Conservation (phyloP, 352 stramenopile species). For the Pythium chondricola region DNA sequence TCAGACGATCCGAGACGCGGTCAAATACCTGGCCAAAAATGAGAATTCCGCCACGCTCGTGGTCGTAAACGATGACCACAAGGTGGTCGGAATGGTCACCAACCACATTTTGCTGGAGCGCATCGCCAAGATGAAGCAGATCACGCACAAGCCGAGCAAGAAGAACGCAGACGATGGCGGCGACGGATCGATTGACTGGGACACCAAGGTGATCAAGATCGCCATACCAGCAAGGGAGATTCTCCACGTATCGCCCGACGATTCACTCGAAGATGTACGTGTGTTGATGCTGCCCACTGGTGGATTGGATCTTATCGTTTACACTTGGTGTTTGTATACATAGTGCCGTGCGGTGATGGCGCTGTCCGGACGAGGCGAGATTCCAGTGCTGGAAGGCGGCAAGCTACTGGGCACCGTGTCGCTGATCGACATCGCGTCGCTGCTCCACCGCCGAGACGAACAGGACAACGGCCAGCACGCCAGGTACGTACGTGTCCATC, state of each 20-base stretch:
- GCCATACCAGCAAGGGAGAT: slow-evolving; percentile 66
- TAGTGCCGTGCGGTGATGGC: slow-evolving; percentile 78
- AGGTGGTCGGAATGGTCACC: slow-evolving; percentile 76
- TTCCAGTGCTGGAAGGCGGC: slow-evolving; percentile 59
- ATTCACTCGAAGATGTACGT: slow-evolving; percentile 68
- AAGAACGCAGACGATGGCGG: neutral
- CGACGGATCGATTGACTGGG: slow-evolving; percentile 29
- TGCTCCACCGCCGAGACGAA: slow-evolving; percentile 59
- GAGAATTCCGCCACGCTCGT: slow-evolving; percentile 75
- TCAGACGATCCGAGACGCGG: slow-evolving; percentile 56
- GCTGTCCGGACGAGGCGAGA: slow-evolving; percentile 54
- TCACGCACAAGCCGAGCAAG: slow-evolving; percentile 1
- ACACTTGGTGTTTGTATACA: too few relatives aligned
- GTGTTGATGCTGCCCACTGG: too few relatives aligned
- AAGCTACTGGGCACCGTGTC: slow-evolving; percentile 76
- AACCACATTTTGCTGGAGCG: slow-evolving; percentile 58
- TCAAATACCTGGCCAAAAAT: slow-evolving; percentile 57
- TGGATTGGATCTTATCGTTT: too few relatives aligned
- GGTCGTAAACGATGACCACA: slow-evolving; percentile 56
- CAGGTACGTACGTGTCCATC: slow-evolving; percentile 24
- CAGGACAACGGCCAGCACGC: slow-evolving; percentile 39
- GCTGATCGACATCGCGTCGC: slow-evolving; percentile 67
- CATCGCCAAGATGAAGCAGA: slow-evolving; percentile 53
- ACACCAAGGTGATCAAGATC: slow-evolving; percentile 57
- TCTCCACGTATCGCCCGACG: slow-evolving; percentile 65